Conservation (phyloP, 1,139 yeast species). For the Blastobotrys indianensis region DNA sequence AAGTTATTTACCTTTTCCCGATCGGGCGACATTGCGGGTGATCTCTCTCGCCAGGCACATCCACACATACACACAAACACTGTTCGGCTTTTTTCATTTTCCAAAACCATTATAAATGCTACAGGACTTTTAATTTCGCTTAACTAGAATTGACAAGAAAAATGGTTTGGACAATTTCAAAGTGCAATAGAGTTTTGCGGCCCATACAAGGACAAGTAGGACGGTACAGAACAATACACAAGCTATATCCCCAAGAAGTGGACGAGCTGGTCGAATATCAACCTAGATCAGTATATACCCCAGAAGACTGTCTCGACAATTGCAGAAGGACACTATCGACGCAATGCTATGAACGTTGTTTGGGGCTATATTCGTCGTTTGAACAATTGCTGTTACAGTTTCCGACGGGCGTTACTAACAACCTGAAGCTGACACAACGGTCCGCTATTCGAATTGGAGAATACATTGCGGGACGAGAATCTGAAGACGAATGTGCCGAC, state of each 20-base stretch:
- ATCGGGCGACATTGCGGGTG: background rate
- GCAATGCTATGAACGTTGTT: constrained; percentile 1
- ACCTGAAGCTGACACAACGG: background rate
- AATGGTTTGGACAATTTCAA: constrained; percentile 10
- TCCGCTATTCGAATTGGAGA: constrained; percentile 6
- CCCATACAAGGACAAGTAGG: constrained; percentile 4
- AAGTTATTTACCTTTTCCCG: background rate
- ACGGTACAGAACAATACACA: background rate
- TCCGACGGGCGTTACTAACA: background rate
- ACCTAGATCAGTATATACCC: background rate
- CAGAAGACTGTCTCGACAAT: constrained; percentile 1
- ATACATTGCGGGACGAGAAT: background rate
- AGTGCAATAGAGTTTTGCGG: constrained; percentile 6
- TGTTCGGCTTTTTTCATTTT: background rate
- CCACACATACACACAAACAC: background rate
- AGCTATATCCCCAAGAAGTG: constrained; percentile 1
- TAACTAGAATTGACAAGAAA: background rate
- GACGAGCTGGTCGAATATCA: background rate
- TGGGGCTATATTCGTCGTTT: background rate
- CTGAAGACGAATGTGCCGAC: background rate
- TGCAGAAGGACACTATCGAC: background rate
- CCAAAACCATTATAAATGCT: background rate
- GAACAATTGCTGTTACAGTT: constrained; percentile 4
- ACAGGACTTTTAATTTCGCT: background rate
- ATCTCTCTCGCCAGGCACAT: background rate